Percentiles rank a stretch among this genome's conserved stretches.
Evolutionary conservation across 2,329 filamentous ascomycete species (phyloP).

Genomic region (Ceratocystis alfenasii): DNA sequence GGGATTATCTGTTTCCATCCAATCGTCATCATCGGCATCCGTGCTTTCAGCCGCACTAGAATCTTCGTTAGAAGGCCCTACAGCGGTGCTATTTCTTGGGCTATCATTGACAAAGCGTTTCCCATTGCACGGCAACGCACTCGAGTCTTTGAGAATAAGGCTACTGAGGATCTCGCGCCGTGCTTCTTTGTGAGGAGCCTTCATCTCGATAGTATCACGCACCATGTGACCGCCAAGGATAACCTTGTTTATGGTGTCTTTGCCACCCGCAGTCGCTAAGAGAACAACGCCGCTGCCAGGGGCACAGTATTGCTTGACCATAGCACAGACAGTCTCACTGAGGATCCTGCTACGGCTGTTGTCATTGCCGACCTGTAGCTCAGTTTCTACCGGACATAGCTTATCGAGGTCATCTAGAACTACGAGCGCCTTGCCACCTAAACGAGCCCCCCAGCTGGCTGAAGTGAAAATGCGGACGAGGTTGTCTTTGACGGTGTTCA

Average conservation of each 20-base stretch:
- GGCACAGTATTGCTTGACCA: conserved; percentile 73
- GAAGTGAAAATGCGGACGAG: conserved; percentile 73
- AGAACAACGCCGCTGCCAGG: conserved; percentile 71
- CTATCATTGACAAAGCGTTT: background rate
- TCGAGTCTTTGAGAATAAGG: conserved; percentile 49
- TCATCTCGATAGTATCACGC: conserved; percentile 77
- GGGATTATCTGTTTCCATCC: conserved; percentile 63
- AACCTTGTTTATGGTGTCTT: conserved; percentile 82
- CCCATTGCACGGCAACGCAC: conserved; percentile 25
- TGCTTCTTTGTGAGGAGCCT: conserved; percentile 85
- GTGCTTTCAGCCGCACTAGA: conserved; percentile 31
- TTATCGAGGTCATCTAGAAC: conserved; percentile 89
- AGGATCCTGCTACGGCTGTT: conserved; percentile 87
- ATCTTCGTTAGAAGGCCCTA: conserved; percentile 38
- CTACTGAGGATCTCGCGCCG: conserved; percentile 73
- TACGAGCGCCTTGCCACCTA: conserved; percentile 72
- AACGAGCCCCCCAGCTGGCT: conserved; percentile 79
- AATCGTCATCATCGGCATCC: conserved; percentile 45
- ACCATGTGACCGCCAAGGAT: conserved; percentile 86
- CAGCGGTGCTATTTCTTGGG: conserved; percentile 41
- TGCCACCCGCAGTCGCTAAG: conserved; percentile 81
- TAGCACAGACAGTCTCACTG: conserved; percentile 73
- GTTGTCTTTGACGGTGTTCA: conserved; percentile 83
- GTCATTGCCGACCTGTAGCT: conserved; percentile 84
- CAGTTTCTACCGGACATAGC: conserved; percentile 84